Base-by-base conservation (phyloP, 108 stramenopile genomes). In the Pseudonitzschia multiseries region DNA sequence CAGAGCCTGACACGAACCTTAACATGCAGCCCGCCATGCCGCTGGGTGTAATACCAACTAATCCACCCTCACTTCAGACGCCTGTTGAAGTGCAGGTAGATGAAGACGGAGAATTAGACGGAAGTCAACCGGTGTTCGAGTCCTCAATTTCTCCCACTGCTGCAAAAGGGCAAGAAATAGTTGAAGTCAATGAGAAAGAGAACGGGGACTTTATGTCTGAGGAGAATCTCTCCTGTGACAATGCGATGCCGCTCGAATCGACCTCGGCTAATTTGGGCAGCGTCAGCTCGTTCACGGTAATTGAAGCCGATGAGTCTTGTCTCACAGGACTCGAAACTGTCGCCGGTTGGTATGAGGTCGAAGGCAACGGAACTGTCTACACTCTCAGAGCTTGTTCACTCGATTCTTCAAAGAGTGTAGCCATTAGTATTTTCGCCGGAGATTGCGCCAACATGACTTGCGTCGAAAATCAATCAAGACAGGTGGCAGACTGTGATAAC, bases 251-350 rank as follows among this genome's bases (percentile, higher is more conserved):
- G 15, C 14, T 62, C 17, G 29, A 31, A 40, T 62, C 61, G 12
- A 40, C 4, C 15, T 2, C 61, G 32, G 40, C 20, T 12, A 29
- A 33, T 18, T 24, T 2, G 32, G 36, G 36, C 15, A 33, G 2
- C 31, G 9, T 40, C n/a, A 62, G 20, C 17, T 12, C 33, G 4
- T 12, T n/a, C n/a, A 14, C 61, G 10, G 33, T 62, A 9, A 3
- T 62, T 4, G 61, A n/a, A 15, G 12, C 40, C n/a, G 61, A 62
- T 13, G 61, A 28, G 12, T 10, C 61, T 15, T 62, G 61, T 62
- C 61, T 62, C 32, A 29, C 61, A n/a, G 61, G 61, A 62, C 44
- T 67, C 10, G 66, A 67, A 67, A 67, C 66, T 44, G 27, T 67
- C 1, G 66, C 40, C 9, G 66, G 66, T 28, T 67, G 66, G 66